Percentiles rank a stretch among this genome's conserved stretches.
These are phyloP conservation scores for Boletus bicolor DNA, from an alignment of 768 basidiomycete genomes.

Conservation along the genomic window DNA sequence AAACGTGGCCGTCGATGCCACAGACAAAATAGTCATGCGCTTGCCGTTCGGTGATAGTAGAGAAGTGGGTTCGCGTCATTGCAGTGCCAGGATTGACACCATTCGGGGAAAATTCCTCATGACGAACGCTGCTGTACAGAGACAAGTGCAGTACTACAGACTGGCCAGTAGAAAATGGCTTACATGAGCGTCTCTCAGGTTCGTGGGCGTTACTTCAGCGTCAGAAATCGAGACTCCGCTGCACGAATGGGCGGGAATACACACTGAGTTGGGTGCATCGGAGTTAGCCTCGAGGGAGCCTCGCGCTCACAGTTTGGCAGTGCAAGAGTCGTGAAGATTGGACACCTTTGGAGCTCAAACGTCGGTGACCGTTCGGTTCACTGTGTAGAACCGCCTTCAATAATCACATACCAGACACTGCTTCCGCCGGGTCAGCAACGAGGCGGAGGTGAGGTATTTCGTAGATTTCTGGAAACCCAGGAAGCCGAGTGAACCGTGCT, in stretches of 20 bases:
- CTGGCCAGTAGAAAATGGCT: neutral
- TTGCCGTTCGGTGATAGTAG: conserved; percentile 16
- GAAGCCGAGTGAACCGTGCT: neutral
- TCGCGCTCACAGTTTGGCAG: conserved; percentile 19
- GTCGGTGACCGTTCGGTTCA: conserved; percentile 8
- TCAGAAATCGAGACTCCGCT: neutral
- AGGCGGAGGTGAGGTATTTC: conserved; percentile 23
- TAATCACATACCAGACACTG: conserved; percentile 8
- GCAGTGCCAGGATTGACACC: conserved; percentile 19
- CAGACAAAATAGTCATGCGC: conserved; percentile 6
- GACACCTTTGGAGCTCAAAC: neutral
- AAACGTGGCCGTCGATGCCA: conserved; percentile 26
- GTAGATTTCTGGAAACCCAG: conserved; percentile 3
- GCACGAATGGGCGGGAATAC: neutral
- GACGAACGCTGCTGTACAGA: conserved; percentile 13
- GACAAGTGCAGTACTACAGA: neutral
- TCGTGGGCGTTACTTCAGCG: conserved; percentile 3
- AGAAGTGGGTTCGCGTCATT: conserved; percentile 13
- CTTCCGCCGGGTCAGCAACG: conserved; percentile 10
- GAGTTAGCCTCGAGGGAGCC: conserved; percentile 28
- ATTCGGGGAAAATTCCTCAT: conserved; percentile 5
- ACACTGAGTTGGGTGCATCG: neutral
- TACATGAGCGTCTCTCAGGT: neutral
- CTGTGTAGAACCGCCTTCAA: conserved; percentile 11
- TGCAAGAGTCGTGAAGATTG: conserved; percentile 6